Evolutionary conservation across 129 eudicot genomes (phyloP).

Genomic region (Tagetes erecta): DNA sequence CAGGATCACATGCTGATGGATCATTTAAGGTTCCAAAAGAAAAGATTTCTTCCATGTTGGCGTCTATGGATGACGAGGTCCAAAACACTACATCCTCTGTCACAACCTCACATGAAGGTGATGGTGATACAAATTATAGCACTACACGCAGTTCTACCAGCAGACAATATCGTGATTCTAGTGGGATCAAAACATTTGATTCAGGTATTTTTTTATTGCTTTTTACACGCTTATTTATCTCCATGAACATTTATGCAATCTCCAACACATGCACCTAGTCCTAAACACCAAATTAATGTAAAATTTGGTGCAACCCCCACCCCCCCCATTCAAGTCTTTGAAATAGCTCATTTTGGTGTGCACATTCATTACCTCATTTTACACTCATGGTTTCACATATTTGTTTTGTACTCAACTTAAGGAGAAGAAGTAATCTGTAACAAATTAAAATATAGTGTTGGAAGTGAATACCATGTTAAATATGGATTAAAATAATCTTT

Average conservation of each 20-base stretch:
- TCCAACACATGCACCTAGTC: not conserved
- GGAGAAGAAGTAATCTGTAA: no score
- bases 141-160: slow-evolving; percentile 27
- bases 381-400: no score
- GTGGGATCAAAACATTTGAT: slow-evolving; percentile 48
- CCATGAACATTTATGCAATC: not conserved
- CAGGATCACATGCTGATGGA: slow-evolving; percentile 49
- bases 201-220: slow-evolving; percentile 41
- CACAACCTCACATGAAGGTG: slow-evolving; percentile 52
- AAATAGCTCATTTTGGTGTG: no score
- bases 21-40: slow-evolving; percentile 71
- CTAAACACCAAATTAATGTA: not conserved
- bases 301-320: no score
- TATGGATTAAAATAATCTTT: not conserved
- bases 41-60: slow-evolving; percentile 49
- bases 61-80: slow-evolving; percentile 67
- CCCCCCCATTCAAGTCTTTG: no score
- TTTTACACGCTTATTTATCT: not conserved
- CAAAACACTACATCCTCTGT: slow-evolving; percentile 40
- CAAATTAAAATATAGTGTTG: no score
- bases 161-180: slow-evolving; percentile 71
- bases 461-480: no score
- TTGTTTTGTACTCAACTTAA: no score
- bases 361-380: not conserved
- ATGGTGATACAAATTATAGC: slow-evolving; percentile 25